phyloP scores from a whole-genome alignment of 495 filamentous ascomycete species.

The Chaetomium tenue region DNA sequence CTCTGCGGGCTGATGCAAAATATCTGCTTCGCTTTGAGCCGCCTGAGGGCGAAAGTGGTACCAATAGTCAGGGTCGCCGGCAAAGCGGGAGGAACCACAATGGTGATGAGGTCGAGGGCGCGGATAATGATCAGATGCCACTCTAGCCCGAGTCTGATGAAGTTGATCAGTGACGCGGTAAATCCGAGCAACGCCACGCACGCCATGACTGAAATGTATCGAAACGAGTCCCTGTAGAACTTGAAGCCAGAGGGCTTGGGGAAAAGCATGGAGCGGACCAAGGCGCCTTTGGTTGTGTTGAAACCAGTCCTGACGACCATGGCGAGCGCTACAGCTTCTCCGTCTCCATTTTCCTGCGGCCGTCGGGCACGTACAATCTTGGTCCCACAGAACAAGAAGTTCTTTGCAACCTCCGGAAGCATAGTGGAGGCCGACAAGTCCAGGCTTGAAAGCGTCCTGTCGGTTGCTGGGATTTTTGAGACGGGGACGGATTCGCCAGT shows the following conservation, averaged over 20 bases:
- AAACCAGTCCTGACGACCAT: conserved; percentile 93
- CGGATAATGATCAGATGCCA: conserved; percentile 90
- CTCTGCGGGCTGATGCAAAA: conserved; percentile 97
- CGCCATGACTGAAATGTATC: conserved; percentile 97
- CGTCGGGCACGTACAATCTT: conserved; percentile 89
- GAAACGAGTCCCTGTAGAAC: conserved; percentile 96
- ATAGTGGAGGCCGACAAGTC: conserved; percentile 76
- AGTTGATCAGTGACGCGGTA: conserved; percentile 86
- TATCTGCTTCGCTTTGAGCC: conserved; percentile 82
- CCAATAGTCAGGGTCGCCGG: conserved; percentile 96
- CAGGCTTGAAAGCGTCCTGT: conserved; percentile 71
- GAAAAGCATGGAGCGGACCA: conserved; percentile 98
- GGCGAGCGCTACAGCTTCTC: conserved; percentile 88
- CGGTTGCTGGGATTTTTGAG: conserved; percentile 83
- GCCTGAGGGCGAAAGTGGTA: conserved; percentile 87
- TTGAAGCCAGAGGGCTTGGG: conserved; percentile 97
- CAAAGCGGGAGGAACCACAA: conserved; percentile 95
- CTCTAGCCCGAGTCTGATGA: conserved; percentile 73
- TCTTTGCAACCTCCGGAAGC: conserved; percentile 72
- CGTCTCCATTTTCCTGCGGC: conserved; percentile 77
- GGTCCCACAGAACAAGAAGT: conserved; percentile 91
- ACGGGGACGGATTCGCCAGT: conserved; percentile 98
- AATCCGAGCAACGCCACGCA: conserved; percentile 86
- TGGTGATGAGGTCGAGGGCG: conserved; percentile 94
- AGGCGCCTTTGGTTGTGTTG: conserved; percentile 92